phyloP scores from a whole-genome alignment of 192 early-diverging fungal species.

The Linnemannia zychae region DNA sequence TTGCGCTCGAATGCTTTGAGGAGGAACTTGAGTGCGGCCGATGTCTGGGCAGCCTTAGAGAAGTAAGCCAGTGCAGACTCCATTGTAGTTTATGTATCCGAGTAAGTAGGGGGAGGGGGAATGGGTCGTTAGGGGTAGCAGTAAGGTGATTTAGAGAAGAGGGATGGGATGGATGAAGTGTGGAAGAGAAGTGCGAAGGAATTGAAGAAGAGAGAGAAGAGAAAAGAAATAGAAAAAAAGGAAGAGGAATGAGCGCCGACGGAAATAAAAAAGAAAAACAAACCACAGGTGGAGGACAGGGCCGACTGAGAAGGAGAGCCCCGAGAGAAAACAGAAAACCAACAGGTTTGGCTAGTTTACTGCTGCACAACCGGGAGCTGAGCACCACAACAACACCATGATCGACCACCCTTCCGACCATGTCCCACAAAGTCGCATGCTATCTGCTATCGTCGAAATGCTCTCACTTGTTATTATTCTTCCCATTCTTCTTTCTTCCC shows the following conservation, averaged over 20 bases:
- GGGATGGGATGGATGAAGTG: neutral
- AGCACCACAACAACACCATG: neutral
- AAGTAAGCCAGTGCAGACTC: neutral
- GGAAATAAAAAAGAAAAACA: neutral
- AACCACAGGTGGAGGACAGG: too few species aligned
- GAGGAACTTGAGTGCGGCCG: conserved; percentile 9
- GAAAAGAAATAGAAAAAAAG: neutral
- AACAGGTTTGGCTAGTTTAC: neutral
- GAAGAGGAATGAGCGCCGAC: neutral
- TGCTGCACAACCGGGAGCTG: neutral
- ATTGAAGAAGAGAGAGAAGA: neutral
- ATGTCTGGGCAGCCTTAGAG: conserved; percentile 18
- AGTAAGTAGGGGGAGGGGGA: neutral
- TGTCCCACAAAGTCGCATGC: too few species aligned
- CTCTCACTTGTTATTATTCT: neutral
- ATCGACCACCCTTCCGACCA: too few species aligned
- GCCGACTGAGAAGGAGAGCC: neutral
- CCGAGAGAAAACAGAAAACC: neutral
- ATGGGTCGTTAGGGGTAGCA: neutral
- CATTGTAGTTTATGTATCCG: conserved; percentile 5
- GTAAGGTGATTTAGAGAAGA: neutral
- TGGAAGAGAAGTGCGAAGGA: neutral
- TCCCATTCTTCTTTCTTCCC: neutral
- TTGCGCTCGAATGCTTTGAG: conserved; percentile 19
- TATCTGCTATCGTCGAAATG: neutral